Evolutionary conservation across 73 alveolate species (phyloP), one percentile per base, ranked within the genome.

Genomic region (Paramecium octaurelia): DNA sequence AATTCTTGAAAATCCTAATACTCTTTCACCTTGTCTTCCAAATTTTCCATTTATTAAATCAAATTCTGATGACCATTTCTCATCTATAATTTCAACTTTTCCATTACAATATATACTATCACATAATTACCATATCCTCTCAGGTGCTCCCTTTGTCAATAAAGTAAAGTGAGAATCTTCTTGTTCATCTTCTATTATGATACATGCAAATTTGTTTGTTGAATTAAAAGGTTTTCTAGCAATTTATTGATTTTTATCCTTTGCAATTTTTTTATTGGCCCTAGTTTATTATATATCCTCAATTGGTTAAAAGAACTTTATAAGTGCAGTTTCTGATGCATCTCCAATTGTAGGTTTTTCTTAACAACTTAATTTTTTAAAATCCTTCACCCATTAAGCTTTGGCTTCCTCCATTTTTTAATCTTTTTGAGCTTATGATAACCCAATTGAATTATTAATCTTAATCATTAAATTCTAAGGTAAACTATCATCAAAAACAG

Each of bases 71-170:
- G 70, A 64, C 46, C 80, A 64, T 4, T 16, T 40, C 23, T 75
- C 75, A 40, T 95, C 77, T n/a, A 46, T 85, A 1, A 2, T 14
- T 14, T 24, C 77, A 10, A 16, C 42, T 35, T 29, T 58, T 46
- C 31, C 23, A 24, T 59, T 50, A 46, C 59, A 35, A 48, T 50
- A 24, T 18, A 85, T 59, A 21, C 60, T 50, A 24, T 48, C 27
- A 57, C 92, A 85, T 36, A 44, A 85, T n/a, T 54, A 21, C 92
- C 86, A 93, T 18, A 97, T 95, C 92, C 97, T 92, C 60, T 96
- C 98, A 4, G 99, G 99, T 31, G 98, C 99, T 6, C 99, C 99
- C 69, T 97, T 97, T 94, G 96, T 93, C 69, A 96, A 94, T 16
- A 96, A 35, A 24, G 83, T 43, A 42, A 48, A 85, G 9, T 48